These are phyloP conservation scores for Sugiyamaella paludigena DNA, from an alignment of 1,139 yeast genomes.

Conservation along the genomic window DNA sequence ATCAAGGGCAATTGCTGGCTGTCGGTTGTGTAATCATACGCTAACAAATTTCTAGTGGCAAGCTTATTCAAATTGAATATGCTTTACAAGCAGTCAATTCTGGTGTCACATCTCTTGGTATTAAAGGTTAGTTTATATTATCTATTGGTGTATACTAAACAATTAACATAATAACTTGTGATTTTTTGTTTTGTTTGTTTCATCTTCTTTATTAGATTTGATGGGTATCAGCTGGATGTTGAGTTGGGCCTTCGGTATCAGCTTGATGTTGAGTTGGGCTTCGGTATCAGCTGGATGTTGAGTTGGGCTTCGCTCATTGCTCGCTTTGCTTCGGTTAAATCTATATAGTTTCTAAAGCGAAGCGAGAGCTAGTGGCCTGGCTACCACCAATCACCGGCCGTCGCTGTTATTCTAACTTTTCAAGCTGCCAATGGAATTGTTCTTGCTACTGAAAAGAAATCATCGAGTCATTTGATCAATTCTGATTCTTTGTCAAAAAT, in stretches of 20 bases:
- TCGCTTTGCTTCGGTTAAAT: too few relatives aligned
- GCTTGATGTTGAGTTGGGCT: too few relatives aligned
- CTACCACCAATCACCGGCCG: too few relatives aligned
- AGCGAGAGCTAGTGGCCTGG: too few relatives aligned
- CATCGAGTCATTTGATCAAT: constrained; percentile 74
- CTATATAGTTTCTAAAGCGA: too few relatives aligned
- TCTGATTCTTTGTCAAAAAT: constrained; percentile 76
- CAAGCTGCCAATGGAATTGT: constrained; percentile 90
- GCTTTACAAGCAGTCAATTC: constrained; percentile 97
- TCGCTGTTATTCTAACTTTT: not conserved
- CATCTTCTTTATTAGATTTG: too few relatives aligned
- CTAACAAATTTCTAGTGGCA: constrained; percentile 58
- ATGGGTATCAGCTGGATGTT: too few relatives aligned
- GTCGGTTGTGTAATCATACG: not conserved
- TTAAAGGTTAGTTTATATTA: constrained; percentile 48
- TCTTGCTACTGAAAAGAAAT: constrained; percentile 92
- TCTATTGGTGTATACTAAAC: not conserved
- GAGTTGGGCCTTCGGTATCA: too few relatives aligned
- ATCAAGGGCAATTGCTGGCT: not conserved
- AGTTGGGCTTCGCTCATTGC: too few relatives aligned
- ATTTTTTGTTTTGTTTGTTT: not conserved
- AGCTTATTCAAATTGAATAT: constrained; percentile 95
- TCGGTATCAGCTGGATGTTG: too few relatives aligned
- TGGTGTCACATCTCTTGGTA: constrained; percentile 96
- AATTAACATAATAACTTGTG: not conserved